Evolutionary conservation across 768 basidiomycete species (phyloP).

Genomic region (Amanita molliuscula): DNA sequence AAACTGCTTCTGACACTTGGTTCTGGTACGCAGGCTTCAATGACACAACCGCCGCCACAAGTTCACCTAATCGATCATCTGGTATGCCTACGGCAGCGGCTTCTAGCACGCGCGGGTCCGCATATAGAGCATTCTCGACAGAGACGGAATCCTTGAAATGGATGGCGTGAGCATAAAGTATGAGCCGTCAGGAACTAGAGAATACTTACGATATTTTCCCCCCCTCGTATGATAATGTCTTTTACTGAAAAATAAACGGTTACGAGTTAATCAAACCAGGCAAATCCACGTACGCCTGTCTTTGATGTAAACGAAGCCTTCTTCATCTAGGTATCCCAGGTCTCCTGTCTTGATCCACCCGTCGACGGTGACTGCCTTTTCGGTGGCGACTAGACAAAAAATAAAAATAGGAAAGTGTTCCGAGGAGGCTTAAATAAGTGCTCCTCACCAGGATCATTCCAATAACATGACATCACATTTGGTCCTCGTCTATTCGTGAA

Average conservation of each 20-base stretch:
- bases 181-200: not conserved
- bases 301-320: constrained; percentile 41
- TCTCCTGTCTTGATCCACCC: constrained; percentile 41
- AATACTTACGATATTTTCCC: constrained; percentile 41
- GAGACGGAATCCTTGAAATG: constrained; percentile 27
- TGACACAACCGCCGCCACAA: constrained; percentile 37
- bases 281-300: constrained; percentile 24
- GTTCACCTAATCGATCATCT: constrained; percentile 36
- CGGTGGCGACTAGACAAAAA: not conserved
- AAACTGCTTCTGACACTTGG: constrained; percentile 28
- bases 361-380: constrained; percentile 28
- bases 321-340: constrained; percentile 30
- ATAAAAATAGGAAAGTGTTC: not conserved
- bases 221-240: constrained; percentile 45
- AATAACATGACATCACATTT: constrained; percentile 44
- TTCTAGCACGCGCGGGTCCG: constrained; percentile 31
- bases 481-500: constrained; percentile 22
- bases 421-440: not conserved
- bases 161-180: not conserved
- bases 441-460: constrained; percentile 31
- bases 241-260: constrained; percentile 23
- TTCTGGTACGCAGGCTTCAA: constrained; percentile 26
- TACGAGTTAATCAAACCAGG: not conserved
- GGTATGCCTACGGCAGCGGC: constrained; percentile 42
- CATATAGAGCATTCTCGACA: constrained; percentile 44